A percentile compares a stretch with the other conserved stretches of the same genome.
phyloP scores from a whole-genome alignment of 306 rosid genomes.

The Trifolium dubium region DNA sequence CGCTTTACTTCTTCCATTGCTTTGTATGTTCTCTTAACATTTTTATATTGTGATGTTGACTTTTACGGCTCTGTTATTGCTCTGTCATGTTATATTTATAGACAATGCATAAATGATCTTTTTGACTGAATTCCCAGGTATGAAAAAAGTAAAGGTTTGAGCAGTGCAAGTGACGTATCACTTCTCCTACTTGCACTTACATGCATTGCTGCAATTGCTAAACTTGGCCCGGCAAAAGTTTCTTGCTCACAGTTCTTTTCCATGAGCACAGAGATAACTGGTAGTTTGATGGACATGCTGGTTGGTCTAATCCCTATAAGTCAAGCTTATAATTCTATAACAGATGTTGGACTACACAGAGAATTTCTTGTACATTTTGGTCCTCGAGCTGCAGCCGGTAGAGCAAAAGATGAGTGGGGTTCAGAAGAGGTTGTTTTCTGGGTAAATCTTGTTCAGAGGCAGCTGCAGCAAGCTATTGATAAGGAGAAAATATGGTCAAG shows the following conservation, averaged over 20 bases:
- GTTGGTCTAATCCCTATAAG: slow-evolving; percentile 72
- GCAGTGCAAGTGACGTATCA: slow-evolving; percentile 60
- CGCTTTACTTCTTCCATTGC: slow-evolving; percentile 68
- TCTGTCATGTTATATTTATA: slow-evolving; percentile 32
- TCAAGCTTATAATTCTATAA: slow-evolving; percentile 79
- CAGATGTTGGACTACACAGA: slow-evolving; percentile 75
- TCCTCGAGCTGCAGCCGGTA: slow-evolving; percentile 84
- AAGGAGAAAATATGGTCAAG: slow-evolving; percentile 98
- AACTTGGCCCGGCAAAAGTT: slow-evolving; percentile 87
- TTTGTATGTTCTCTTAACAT: slow-evolving; percentile 59
- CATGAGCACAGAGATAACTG: slow-evolving; percentile 72
- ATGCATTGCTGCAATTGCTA: slow-evolving; percentile 81
- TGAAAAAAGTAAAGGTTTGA: slow-evolving; percentile 60
- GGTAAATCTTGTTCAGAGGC: slow-evolving; percentile 86
- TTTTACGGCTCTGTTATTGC: slow-evolving; percentile 29
- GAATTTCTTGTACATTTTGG: slow-evolving; percentile 96
- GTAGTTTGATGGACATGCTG: slow-evolving; percentile 94
- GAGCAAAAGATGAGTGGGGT: slow-evolving; percentile 72
- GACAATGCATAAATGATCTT: slow-evolving; percentile 41
- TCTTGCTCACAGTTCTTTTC: slow-evolving; percentile 87
- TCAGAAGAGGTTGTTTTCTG: slow-evolving; percentile 93
- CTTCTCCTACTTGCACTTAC: slow-evolving; percentile 85
- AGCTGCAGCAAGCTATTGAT: slow-evolving; percentile 82
- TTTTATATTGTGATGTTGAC: slow-evolving; percentile 38
- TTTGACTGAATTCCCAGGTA: slow-evolving; percentile 61